Conservation (phyloP, 2,329 filamentous ascomycete genomes). For the Hymenoscyphus occultus region DNA sequence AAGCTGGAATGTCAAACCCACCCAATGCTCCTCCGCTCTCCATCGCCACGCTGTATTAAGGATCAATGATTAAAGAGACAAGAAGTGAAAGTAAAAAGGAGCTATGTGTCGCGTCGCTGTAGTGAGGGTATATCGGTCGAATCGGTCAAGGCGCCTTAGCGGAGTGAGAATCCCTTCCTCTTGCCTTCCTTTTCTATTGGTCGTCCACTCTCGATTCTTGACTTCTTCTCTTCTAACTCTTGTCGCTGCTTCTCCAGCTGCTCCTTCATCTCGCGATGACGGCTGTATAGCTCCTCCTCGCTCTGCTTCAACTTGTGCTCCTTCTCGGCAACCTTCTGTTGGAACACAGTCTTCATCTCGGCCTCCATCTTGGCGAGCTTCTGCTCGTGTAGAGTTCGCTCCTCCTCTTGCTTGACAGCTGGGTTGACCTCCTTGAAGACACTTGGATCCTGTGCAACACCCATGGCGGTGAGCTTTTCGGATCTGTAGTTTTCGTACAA, state of each 20-base stretch:
- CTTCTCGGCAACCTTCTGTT: conserved; percentile 99
- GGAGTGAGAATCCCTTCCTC: conserved; percentile 99
- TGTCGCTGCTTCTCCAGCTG: conserved; percentile 91
- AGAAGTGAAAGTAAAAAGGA: conserved; percentile 34
- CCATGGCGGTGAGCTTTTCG: conserved; percentile 98
- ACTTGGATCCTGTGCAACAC: conserved; percentile 95
- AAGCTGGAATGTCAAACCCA: conserved; percentile 32
- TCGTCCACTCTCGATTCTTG: conserved; percentile 88
- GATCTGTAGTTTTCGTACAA: conserved; percentile 99
- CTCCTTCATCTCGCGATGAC: conserved; percentile 99
- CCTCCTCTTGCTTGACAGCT: conserved; percentile 99
- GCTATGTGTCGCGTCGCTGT: conserved; percentile 31
- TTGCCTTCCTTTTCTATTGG: conserved; percentile 97
- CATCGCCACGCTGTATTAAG: conserved; percentile 33
- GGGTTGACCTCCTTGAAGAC: conserved; percentile 99
- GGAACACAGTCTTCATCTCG: conserved; percentile 99
- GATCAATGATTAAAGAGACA: conserved; percentile 37
- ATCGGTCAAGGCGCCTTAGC: conserved; percentile 53
- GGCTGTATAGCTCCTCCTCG: conserved; percentile 96
- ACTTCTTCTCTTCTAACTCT: conserved; percentile 98
- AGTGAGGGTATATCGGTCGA: conserved; percentile 26
- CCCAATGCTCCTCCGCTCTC: conserved; percentile 25
- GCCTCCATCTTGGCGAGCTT: conserved; percentile 99
- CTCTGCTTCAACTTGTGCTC: conserved; percentile 99
- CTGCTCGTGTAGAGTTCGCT: conserved; percentile 96